phyloP scores from a whole-genome alignment of 2,329 filamentous ascomycete species.

The Nemania bipapillata region DNA sequence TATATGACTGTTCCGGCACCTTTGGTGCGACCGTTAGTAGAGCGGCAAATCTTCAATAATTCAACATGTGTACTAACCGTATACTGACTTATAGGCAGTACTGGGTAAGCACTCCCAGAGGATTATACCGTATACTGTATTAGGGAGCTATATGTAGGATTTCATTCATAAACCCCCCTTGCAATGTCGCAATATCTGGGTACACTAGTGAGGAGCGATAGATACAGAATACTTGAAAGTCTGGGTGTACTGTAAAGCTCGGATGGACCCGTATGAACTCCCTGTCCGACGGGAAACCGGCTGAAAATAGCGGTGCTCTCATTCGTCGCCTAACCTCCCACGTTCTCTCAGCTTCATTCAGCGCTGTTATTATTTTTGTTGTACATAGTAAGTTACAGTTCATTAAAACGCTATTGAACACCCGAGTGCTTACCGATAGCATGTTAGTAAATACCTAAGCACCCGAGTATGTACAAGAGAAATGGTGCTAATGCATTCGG shows the following conservation, averaged over 20 bases:
- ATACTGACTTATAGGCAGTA: background rate
- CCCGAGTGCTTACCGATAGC: background rate
- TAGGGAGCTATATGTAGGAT: background rate
- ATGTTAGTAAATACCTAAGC: background rate
- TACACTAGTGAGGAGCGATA: constrained; percentile 3
- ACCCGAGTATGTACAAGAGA: background rate
- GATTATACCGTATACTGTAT: background rate
- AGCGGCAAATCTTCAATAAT: constrained; percentile 9
- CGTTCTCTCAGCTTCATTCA: constrained; percentile 30
- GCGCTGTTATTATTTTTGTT: background rate
- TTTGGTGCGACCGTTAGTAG: constrained; percentile 14
- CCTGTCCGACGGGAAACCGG: constrained; percentile 23
- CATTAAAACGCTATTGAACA: constrained; percentile 17
- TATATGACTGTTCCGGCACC: constrained; percentile 4
- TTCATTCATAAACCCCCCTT: constrained; percentile 14
- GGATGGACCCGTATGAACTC: constrained; percentile 30
- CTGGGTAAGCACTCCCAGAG: constrained; percentile 1
- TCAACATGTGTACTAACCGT: background rate
- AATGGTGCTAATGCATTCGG: background rate
- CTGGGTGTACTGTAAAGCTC: no score
- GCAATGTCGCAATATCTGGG: constrained; percentile 18
- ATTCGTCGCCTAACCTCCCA: constrained; percentile 39
- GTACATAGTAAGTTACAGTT: background rate
- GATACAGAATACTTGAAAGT: background rate
- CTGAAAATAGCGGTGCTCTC: constrained; percentile 38